These are phyloP conservation scores for Helianthus tuberosus DNA, from an alignment of 129 eudicot species.

Conservation along the genomic window DNA sequence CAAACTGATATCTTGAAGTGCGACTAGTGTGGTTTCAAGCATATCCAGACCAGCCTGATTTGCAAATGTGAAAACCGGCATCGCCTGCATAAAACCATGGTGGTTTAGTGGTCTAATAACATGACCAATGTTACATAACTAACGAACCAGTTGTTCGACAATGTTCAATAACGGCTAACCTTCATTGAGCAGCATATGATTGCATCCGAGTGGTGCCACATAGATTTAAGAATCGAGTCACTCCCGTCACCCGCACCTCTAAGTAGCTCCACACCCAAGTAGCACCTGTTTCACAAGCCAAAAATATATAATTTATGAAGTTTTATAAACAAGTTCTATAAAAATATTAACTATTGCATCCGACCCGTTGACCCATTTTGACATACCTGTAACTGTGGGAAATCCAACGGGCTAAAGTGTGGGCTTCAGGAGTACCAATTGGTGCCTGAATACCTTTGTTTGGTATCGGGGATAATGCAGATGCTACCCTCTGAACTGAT, in stretches of 20 bases:
- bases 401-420: conserved; percentile 82
- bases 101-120: not conserved
- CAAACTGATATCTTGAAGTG: conserved; percentile 80
- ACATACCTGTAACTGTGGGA: conserved; percentile 74
- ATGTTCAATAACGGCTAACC: conserved; percentile 34
- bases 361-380: not conserved
- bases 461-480: conserved; percentile 73
- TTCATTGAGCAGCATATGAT: conserved; percentile 87
- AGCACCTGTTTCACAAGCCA: conserved; percentile 47
- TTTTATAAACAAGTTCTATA: too few relatives aligned
- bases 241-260: conserved; percentile 59
- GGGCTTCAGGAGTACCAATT: conserved; percentile 80
- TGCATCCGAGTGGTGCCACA: conserved; percentile 94
- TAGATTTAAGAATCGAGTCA: conserved; percentile 65
- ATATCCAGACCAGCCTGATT: conserved; percentile 60
- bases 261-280: conserved; percentile 75
- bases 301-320: not conserved
- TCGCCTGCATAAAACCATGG: conserved; percentile 31
- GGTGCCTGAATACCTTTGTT: conserved; percentile 67
- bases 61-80: conserved; percentile 48
- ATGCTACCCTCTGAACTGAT: conserved; percentile 86
- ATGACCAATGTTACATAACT: not conserved
- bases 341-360: not conserved
- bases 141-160: not conserved
- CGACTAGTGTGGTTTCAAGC: conserved; percentile 58